phyloP scores from a whole-genome alignment of 2,329 filamentous ascomycete genomes.

The Myrmaecium sp. region DNA sequence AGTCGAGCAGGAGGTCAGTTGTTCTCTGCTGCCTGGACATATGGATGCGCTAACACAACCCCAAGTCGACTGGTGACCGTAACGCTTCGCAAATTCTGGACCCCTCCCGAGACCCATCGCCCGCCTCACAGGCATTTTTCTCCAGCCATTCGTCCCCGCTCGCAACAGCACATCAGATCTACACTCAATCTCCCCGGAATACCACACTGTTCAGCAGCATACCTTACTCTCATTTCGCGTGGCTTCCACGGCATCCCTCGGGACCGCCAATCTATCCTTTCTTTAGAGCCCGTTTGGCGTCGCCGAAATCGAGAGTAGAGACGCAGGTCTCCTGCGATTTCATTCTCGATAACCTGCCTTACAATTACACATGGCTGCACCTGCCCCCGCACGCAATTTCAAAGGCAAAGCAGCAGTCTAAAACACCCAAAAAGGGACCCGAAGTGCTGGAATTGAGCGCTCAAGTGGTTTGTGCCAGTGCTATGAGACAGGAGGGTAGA shows the following conservation, averaged over 20 bases:
- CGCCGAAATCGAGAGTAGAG: conserved; percentile 80
- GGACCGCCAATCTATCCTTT: conserved; percentile 1
- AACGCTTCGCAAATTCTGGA: too few species aligned
- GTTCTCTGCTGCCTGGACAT: too few species aligned
- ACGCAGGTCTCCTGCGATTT: conserved; percentile 87
- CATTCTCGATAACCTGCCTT: conserved; percentile 57
- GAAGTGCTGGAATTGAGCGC: conserved; percentile 68
- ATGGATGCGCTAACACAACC: too few species aligned
- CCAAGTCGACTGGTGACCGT: too few species aligned
- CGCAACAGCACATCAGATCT: background rate
- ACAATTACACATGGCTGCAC: conserved; percentile 62
- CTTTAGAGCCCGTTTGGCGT: conserved; percentile 2
- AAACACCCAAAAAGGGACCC: conserved; percentile 47
- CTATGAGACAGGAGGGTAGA: too few species aligned
- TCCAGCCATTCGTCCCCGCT: background rate
- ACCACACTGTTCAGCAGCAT: too few species aligned
- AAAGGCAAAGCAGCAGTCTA: conserved; percentile 79
- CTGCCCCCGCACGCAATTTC: conserved; percentile 83
- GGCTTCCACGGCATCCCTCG: background rate
- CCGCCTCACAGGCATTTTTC: too few species aligned
- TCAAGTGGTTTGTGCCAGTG: conserved; percentile 79
- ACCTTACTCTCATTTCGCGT: too few species aligned
- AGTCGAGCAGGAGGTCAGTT: too few species aligned
- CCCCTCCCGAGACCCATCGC: too few species aligned
- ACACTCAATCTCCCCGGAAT: background rate